Base-by-base conservation (phyloP, 108 stramenopile species). In the Fragilaria crotonensis region DNA sequence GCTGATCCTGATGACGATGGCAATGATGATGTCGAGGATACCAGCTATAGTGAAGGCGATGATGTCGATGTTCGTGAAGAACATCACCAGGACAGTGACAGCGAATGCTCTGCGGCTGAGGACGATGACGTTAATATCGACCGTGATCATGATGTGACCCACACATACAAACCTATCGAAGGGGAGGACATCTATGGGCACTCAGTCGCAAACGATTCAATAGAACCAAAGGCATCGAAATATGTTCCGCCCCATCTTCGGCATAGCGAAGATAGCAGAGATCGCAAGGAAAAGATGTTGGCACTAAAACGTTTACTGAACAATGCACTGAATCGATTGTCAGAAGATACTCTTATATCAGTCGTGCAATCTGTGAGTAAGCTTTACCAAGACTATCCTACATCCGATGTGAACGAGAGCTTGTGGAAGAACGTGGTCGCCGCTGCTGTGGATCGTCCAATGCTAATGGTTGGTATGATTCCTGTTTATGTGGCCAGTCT, bases 111-210 rank as follows among this genome's bases (percentile, higher is more conserved):
- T 33, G 51, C 51, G 22, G 26, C 2, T 50, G 62, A 52, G 33
- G 71, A 57, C 41, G 72, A 69, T 29, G 45, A 49, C 30, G 63
- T 30, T 7, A 23, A 60, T 31, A 26, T 0, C 36, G 67, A 57
- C 31, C 63, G 63, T 14, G 80, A 81, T 56, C 87, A 89, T 46
- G 79, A 85, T 50, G 68, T 60, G 36, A 57, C 68, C n/a, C 64
- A 82, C 60, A 89, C 86, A 2, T 97, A 97, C 52, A 65, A 61
- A 51, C 96, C 96, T 17, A 52, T 68, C 26, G 28, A 53, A 9
- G 96, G 96, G 7, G 90, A 97, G 77, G 95, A 97, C 64, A 96
- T 97, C 44, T 97, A 97, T 57, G 96, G 96, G 36, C 78, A 95
- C 28, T 62, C 54, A 28, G 60, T 87, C 25, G 89, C 84, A 11